phyloP scores from a whole-genome alignment of 495 filamentous ascomycete genomes.

The Parathielavia hyrcaniae region DNA sequence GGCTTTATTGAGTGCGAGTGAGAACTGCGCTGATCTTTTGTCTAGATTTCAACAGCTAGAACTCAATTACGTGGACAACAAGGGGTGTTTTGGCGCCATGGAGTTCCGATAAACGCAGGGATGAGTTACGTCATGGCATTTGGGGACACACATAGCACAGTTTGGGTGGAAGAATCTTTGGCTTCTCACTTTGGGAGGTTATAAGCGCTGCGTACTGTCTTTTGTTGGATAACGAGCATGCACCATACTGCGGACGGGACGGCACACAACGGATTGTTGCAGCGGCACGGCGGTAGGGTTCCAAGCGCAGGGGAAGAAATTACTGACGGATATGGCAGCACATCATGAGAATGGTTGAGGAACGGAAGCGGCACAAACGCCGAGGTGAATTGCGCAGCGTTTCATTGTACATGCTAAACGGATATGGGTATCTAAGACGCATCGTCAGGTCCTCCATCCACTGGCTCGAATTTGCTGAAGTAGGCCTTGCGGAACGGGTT shows the following conservation, averaged over 20 bases:
- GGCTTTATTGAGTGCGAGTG: not conserved
- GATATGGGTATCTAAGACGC: slow-evolving; percentile 25
- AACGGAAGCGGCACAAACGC: not conserved
- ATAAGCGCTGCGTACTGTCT: slow-evolving; percentile 12
- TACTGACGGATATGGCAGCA: not conserved
- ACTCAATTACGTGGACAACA: slow-evolving; percentile 77
- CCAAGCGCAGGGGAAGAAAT: not conserved
- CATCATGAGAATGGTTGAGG: not conserved
- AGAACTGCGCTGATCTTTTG: slow-evolving; percentile 1
- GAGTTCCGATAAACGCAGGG: slow-evolving; percentile 74
- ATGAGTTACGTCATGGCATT: not conserved
- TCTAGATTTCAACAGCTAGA: slow-evolving; percentile 85
- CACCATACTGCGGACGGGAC: not conserved
- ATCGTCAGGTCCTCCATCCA: slow-evolving; percentile 5
- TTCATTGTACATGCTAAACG: slow-evolving; percentile 26
- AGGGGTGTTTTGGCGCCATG: slow-evolving; percentile 77
- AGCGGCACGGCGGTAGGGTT: no score
- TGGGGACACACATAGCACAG: not conserved
- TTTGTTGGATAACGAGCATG: slow-evolving; percentile 1
- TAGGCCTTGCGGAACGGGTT: slow-evolving; percentile 73
- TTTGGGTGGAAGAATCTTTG: not conserved
- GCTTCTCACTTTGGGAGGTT: slow-evolving; percentile 4
- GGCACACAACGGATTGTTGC: not conserved
- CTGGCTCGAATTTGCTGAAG: slow-evolving; percentile 39
- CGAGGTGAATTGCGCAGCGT: slow-evolving; percentile 9